Evolutionary conservation across 768 basidiomycete species (phyloP), one percentile per base, ranked within the genome.

Genomic region (Russula sp.): DNA sequence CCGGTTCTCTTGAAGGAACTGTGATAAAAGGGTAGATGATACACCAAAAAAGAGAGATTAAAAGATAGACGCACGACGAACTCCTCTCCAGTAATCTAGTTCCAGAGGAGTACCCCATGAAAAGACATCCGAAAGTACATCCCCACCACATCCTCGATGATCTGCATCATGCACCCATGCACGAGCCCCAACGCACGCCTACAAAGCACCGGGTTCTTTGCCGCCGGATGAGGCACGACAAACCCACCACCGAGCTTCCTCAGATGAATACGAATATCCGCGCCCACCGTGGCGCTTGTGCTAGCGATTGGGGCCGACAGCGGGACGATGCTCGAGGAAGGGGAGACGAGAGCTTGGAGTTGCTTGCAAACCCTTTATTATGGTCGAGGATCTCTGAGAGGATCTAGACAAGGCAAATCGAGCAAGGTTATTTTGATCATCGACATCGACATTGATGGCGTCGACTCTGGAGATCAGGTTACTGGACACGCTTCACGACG

Each of bases 71-170:
- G 43, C 65, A 83, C 83, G 51, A 78, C 73, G 46, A 82, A 64
- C 10, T 72, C 11, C 11, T 68, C 63, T 0, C 79, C 81, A 0
- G 72, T 76, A 59, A 69, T 75, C 83, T 83, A 85, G 57, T 82
- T 79, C 81, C 81, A 84, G 7, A 80, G 70, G 22, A 79, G 38
- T 5, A 80, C 66, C 1, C 74, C 72, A 2, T 65, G 74, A 68
- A n/a, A 68, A 67, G 36, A 69, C 25, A 70, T 52, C 66, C 73
- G 75, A 56, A 75, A 75, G 69, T 80, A 78, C 52, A 82, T 69
- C 5, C 77, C 83, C 38, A 86, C 67, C 35, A 83, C 72, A 61
- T 86, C 83, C 29, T 78, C 77, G 2, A 76, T 81, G 50, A 85
- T 74, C 68, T 85, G 82, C 5, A 84, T 72, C 59, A 76, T 74